Base-by-base conservation (phyloP, 805 yeast species). In the Candida saitoana region DNA sequence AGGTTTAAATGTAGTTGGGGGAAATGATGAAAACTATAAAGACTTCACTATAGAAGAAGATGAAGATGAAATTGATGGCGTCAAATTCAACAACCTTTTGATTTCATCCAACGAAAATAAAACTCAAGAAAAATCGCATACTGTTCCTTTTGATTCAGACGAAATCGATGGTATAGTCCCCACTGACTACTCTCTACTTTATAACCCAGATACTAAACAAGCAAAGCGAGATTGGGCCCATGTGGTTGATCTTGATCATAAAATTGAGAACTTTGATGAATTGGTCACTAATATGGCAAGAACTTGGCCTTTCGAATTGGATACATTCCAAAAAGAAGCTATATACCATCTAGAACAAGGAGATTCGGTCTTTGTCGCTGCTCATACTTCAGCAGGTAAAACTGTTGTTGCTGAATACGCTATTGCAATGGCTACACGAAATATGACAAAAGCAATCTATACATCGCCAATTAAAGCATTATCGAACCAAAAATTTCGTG, bases 381-480 rank as follows among this genome's bases (percentile, higher is more conserved):
- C 99, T 0, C 99, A 91, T 62, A 91, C 99, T 0, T 91, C 98
- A 3, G 99, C 99, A 0, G 99, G 99, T 65, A 91, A 91, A 57
- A 91, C 99, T 0, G 99, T 91, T 3, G 96, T 93, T 18, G 99
- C 99, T 0, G 99, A 91, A 59, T 91, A 91, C 59, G 98, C 98
- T 3, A 93, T 91, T 61, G 96, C 98, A 3, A 84, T 91, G 96
- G 95, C 98, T 1, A 78, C 82, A 46, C 73, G 96, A 58, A 91
- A 93, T 59, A 90, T 90, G 96, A 91, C 98, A 8, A 91, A 90
- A 59, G 88, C 96, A 1, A 93, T 91, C 38, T 91, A 91, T 61
- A 91, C 99, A 0, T 90, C 97, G 0, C 99, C 99, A 16, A 88
- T 88, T 51, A 88, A 88, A 58, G 96, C 96, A 0, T 67, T 88